These are phyloP conservation scores for Rostrohypoxylon terebratum DNA, from an alignment of 495 filamentous ascomycete species.

Conservation along the genomic window DNA sequence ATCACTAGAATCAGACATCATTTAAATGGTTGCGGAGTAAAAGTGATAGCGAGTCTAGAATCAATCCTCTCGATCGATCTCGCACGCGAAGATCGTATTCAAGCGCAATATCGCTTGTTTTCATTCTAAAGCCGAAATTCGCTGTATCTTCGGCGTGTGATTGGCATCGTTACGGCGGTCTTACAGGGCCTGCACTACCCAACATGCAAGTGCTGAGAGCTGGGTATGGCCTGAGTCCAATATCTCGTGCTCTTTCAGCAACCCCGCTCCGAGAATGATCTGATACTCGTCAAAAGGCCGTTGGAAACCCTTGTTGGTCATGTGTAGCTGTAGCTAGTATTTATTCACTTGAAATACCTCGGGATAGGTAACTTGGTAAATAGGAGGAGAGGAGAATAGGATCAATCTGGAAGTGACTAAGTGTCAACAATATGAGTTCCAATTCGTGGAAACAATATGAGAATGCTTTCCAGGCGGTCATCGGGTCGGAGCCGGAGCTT, in stretches of 20 bases:
- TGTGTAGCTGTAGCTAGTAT: too few species aligned
- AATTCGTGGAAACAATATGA: neutral
- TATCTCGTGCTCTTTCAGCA: neutral
- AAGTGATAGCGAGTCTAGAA: neutral
- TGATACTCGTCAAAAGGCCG: neutral
- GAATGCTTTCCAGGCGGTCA: neutral
- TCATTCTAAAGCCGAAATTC: neutral
- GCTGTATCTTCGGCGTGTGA: too few species aligned
- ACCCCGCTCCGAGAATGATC: neutral
- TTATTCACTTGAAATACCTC: too few species aligned
- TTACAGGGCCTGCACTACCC: too few species aligned
- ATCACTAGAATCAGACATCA: neutral
- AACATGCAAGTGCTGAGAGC: too few species aligned
- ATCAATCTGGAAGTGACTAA: neutral
- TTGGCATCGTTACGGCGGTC: too few species aligned
- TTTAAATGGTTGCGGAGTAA: neutral
- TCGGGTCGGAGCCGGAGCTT: neutral
- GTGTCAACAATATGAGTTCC: neutral
- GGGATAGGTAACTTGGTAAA: too few species aligned
- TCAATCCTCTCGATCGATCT: neutral
- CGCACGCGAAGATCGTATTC: neutral
- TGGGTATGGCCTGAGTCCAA: neutral
- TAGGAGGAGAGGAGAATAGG: too few species aligned
- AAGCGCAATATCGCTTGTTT: neutral
- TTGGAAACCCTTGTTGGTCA: neutral